These are phyloP conservation scores for Candida loeiensis DNA, from an alignment of 805 yeast species.

Conservation along the genomic window DNA sequence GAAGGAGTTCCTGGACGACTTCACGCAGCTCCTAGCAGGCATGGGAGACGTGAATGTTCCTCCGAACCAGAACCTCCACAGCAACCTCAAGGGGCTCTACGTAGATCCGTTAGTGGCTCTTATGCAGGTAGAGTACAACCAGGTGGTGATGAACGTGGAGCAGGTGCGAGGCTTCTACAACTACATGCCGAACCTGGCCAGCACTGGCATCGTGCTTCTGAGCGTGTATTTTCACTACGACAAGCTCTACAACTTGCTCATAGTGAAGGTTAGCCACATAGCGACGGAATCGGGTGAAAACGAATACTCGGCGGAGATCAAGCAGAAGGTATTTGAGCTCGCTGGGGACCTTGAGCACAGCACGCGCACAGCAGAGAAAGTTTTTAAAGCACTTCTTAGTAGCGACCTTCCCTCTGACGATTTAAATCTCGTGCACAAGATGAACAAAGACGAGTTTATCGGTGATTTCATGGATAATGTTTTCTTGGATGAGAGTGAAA, in stretches of 20 bases:
- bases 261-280: conserved; percentile 22
- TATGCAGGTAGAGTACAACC: conserved; percentile 26
- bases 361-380: conserved; percentile 18
- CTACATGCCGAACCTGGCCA: conserved; percentile 1
- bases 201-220: conserved; percentile 13
- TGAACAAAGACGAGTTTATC: conserved; percentile 25
- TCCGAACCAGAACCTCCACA: conserved; percentile 21
- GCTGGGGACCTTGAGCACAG: conserved; percentile 18
- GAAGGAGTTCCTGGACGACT: conserved; percentile 17
- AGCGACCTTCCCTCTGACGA: conserved; percentile 12
- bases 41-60: conserved; percentile 8
- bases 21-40: conserved; percentile 17
- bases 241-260: conserved; percentile 19
- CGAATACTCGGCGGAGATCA: conserved; percentile 14
- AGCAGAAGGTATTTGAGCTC: conserved; percentile 16
- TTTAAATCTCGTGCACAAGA: conserved; percentile 16
- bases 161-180: conserved; percentile 25
- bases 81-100: conserved; percentile 32
- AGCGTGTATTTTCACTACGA: conserved; percentile 20
- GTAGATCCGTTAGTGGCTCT: conserved; percentile 40
- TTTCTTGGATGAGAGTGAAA: conserved; percentile 12
- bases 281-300: conserved; percentile 13
- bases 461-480: conserved; percentile 29
- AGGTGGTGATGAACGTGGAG: conserved; percentile 28
- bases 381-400: conserved; percentile 23